phyloP scores from a whole-genome alignment of 2,329 filamentous ascomycete species.

The Fusarium sp. region DNA sequence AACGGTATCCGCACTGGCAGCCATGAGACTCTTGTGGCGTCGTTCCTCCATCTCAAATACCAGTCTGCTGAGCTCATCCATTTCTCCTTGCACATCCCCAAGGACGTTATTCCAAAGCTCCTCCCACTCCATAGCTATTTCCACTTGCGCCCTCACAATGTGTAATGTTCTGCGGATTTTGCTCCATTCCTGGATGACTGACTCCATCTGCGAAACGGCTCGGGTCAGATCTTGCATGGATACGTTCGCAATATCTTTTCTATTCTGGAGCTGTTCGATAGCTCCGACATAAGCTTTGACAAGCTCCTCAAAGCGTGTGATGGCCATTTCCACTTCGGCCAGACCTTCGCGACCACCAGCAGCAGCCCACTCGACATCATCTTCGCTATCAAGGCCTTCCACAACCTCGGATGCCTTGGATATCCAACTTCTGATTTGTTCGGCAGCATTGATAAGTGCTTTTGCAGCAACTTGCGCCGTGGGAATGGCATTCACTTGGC shows the following conservation, averaged over 20 bases:
- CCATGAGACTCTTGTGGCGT: constrained; percentile 82
- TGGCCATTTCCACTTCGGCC: constrained; percentile 79
- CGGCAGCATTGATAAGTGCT: constrained; percentile 86
- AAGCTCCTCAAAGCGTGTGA: constrained; percentile 86
- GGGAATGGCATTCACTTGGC: constrained; percentile 85
- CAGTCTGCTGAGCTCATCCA: constrained; percentile 80
- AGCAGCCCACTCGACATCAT: constrained; percentile 98
- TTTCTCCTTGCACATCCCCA: constrained; percentile 91
- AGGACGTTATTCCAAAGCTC: constrained; percentile 95
- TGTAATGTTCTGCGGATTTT: constrained; percentile 83
- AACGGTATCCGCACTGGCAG: constrained; percentile 71
- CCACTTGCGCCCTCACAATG: constrained; percentile 88
- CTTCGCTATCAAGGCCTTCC: constrained; percentile 89
- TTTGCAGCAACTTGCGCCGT: constrained; percentile 86
- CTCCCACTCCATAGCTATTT: constrained; percentile 99
- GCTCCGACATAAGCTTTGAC: constrained; percentile 93
- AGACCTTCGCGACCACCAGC: constrained; percentile 85
- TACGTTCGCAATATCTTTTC: constrained; percentile 80
- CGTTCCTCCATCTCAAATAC: constrained; percentile 99
- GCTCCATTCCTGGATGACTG: constrained; percentile 85
- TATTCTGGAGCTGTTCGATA: constrained; percentile 90
- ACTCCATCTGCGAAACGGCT: constrained; percentile 90
- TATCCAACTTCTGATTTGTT: constrained; percentile 96
- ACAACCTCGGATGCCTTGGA: constrained; percentile 91
- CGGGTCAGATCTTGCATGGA: constrained; percentile 77